Evolutionary conservation across 495 filamentous ascomycete species (phyloP), one percentile per base, ranked within the genome.

Genomic region (Podospora bellae-mahoneyi): DNA sequence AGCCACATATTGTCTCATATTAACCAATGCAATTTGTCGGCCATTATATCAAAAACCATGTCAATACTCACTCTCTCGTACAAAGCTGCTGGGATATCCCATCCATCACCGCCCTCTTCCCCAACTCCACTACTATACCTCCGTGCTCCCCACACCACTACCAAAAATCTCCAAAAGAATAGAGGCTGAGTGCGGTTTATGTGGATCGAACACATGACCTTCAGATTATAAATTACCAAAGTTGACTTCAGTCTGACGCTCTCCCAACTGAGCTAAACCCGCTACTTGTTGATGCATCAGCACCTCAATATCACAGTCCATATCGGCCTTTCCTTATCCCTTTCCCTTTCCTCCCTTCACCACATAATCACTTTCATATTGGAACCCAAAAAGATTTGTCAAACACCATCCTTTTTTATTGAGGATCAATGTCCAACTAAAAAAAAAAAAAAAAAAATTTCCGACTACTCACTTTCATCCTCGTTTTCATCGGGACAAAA

Each of bases 171-270:
- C 55, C 55, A 19, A 58, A 58, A 58, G 3, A 65, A 62, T 18
- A 55, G 34, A 18, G 23, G 32, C 6, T 20, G 58, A 68, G 60
- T 28, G 60, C 55, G 26, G 26, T 27, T 39, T 57, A 19, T 64
- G 55, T 58, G 55, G 55, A 58, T 58, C 55, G 55, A 58, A 58
- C 55, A 58, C 55, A 58, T 26, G 55, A 58, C 55, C 55, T 58
- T 58, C 55, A 58, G 55, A 58, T 58, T 58, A 2, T 4, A 18
- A 20, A 2, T 58, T 26, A 9, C 55, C 6, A 20, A 58, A 26
- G n/a, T 58, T 58, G n/a, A 58, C 55, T 58, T 58, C 55, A 58
- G 55, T 58, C 55, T 58, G 55, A 58, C 55, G 55, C 55, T 58
- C 55, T 58, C 55, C 55, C 55, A 58, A 58, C 55, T 58, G 55